Base-by-base conservation (phyloP, 148 eudicot genomes). In the Amaranthus cruentus region DNA sequence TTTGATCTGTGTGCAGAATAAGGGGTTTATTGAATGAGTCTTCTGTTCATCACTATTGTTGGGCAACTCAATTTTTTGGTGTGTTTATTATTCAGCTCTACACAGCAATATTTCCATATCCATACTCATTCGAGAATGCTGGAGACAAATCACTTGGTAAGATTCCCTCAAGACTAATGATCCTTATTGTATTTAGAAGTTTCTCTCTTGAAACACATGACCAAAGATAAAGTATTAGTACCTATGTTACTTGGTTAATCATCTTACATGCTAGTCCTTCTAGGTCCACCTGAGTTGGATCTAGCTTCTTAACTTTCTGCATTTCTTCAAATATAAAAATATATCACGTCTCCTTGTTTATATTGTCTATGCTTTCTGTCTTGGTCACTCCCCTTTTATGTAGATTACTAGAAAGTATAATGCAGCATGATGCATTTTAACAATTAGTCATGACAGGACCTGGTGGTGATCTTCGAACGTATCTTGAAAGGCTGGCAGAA, bases 31-130 rank as follows among this genome's bases (percentile, higher is more conserved):
- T 56, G 44, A 3, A 62, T 46, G 47, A 11, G 55, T 28, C 4
- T 15, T 2, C 44, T 52, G 6, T 46, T 47, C 48, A 21, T 56
- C 71, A 55, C 14, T 76, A n/a, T 6, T 44, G 56, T 44, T 69
- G 52, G 60, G 6, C 9, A 21, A 44, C 53, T 18, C 6, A 28
- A 38, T 38, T 47, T 43, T 51, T 71, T 8, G 57, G 50, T 68
- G 43, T 70, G 10, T 51, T 56, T 75, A 58, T 64, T 38, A 4
- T 76, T 9, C 85, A 94, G 98, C 86, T 81, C 10, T 50, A 85
- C 76, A 88, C 97, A 47, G 97, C 89, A 67, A 72, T 94, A 65
- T 94, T 94, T 77, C 98, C 98, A 42, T 3, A 49, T 21, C 80
- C 90, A 0, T 94, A 85, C 78, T 58, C 56, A 50, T 85, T 70